phyloP scores from a whole-genome alignment of 2,329 filamentous ascomycete species.

The Remersonia thermophila region DNA sequence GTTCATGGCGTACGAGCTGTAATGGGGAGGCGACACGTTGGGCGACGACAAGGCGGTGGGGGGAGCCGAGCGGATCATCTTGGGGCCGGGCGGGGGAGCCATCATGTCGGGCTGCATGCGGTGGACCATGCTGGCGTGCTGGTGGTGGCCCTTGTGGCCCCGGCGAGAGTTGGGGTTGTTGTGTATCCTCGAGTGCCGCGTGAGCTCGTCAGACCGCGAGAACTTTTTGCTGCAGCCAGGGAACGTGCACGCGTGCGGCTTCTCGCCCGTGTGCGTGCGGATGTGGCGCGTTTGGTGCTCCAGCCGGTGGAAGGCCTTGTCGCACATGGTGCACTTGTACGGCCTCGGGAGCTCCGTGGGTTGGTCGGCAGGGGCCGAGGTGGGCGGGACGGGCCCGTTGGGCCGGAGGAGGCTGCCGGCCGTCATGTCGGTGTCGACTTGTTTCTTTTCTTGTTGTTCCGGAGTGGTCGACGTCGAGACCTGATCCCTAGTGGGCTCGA shows the following conservation, averaged over 20 bases:
- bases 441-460: constrained; percentile 19
- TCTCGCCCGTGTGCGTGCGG: constrained; percentile 93
- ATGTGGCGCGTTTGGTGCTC: constrained; percentile 91
- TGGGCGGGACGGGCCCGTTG: constrained; percentile 45
- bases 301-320: constrained; percentile 95
- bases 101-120: constrained; percentile 53
- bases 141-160: constrained; percentile 63
- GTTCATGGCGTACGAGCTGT: constrained; percentile 49
- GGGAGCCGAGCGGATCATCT: constrained; percentile 78
- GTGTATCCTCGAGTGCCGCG: constrained; percentile 93
- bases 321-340: constrained; percentile 97
- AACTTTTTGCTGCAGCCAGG: constrained; percentile 96
- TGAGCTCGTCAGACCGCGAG: constrained; percentile 90
- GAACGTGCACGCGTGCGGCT: constrained; percentile 91
- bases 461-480: no score
- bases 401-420: constrained; percentile 45
- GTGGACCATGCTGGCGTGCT: constrained; percentile 30
- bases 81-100: constrained; percentile 59
- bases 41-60: constrained; percentile 80
- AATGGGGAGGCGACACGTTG: constrained; percentile 91
- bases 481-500: constrained; percentile 14
- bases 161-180: constrained; percentile 95
- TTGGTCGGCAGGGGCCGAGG: constrained; percentile 49
- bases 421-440: constrained; percentile 24
- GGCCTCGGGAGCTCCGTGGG: constrained; percentile 71